These are phyloP conservation scores for Gardenia jasminoides DNA, from an alignment of 257 asterid genomes.

Conservation along the genomic window DNA sequence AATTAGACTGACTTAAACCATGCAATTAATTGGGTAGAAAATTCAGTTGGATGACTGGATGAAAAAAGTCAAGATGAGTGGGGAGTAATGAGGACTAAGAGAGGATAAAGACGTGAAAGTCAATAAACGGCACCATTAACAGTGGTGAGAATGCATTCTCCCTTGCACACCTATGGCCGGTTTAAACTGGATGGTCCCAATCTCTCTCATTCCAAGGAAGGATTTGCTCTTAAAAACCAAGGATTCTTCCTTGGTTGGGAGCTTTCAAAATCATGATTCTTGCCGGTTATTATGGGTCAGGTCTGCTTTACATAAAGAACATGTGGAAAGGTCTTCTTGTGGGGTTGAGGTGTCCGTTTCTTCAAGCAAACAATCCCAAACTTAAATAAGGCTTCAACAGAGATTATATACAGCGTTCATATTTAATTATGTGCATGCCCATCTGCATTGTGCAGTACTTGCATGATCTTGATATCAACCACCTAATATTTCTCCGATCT, in stretches of 20 bases:
- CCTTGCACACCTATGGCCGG: conserved; percentile 8
- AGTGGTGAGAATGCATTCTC: neutral
- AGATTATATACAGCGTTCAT: neutral
- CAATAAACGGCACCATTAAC: conserved; percentile 1
- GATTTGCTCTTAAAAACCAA: conserved; percentile 28
- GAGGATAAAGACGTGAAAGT: neutral
- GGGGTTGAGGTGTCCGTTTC: conserved; percentile 33
- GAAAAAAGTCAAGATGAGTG: neutral
- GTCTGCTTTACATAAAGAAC: conserved; percentile 39
- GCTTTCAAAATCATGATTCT: conserved; percentile 42
- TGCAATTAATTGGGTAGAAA: neutral
- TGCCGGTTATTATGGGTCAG: conserved; percentile 63
- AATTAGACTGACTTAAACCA: no score
- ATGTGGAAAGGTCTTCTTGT: conserved; percentile 15
- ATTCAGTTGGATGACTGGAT: neutral
- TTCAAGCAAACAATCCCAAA: neutral
- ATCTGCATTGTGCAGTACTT: neutral
- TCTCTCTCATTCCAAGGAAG: conserved; percentile 23
- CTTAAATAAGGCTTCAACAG: neutral
- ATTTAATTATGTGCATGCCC: no score
- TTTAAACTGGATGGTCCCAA: conserved; percentile 26
- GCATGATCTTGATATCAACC: conserved; percentile 4
- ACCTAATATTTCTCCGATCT: neutral
- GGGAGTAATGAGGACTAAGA: neutral
- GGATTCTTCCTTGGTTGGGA: conserved; percentile 43